phyloP scores from a whole-genome alignment of 768 basidiomycete genomes.

The Pleurotus tuber-regium region DNA sequence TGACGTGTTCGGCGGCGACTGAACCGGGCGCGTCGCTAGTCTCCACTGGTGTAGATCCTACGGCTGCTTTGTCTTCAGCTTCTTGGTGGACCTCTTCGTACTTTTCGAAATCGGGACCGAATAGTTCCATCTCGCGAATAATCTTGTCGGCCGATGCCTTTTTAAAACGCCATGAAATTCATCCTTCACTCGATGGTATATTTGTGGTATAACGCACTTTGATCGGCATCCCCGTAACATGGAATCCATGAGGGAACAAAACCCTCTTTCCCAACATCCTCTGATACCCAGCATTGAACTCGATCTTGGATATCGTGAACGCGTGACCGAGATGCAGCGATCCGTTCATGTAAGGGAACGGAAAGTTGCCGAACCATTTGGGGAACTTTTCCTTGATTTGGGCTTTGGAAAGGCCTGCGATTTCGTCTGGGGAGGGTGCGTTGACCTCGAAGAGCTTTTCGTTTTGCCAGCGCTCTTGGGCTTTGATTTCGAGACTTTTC shows the following conservation, averaged over 20 bases:
- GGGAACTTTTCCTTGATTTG: constrained; percentile 77
- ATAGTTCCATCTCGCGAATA: constrained; percentile 94
- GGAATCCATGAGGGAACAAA: constrained; percentile 96
- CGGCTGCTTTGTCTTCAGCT: constrained; percentile 39
- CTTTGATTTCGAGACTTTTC: constrained; percentile 77
- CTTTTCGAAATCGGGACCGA: constrained; percentile 84
- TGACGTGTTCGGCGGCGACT: constrained; percentile 30
- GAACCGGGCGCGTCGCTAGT: constrained; percentile 30
- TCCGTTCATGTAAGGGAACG: constrained; percentile 98
- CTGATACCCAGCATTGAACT: constrained; percentile 94
- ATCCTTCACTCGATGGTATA: background rate
- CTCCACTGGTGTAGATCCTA: background rate
- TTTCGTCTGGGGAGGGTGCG: constrained; percentile 69
- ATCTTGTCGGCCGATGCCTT: constrained; percentile 99
- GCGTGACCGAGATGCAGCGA: constrained; percentile 96
- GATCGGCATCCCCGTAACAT: constrained; percentile 99
- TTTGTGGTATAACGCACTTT: constrained; percentile 60
- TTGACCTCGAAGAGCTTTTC: constrained; percentile 82
- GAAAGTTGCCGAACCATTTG: constrained; percentile 98
- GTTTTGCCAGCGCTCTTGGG: constrained; percentile 78
- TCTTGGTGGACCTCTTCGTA: constrained; percentile 49
- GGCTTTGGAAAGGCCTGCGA: constrained; percentile 57
- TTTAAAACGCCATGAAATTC: constrained; percentile 1
- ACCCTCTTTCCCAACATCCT: constrained; percentile 93
- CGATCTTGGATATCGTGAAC: constrained; percentile 97